A percentile compares a stretch with the other conserved stretches of the same genome.
These are phyloP conservation scores for Turnera subulata DNA, from an alignment of 345 rosid species.

Conservation along the genomic window DNA sequence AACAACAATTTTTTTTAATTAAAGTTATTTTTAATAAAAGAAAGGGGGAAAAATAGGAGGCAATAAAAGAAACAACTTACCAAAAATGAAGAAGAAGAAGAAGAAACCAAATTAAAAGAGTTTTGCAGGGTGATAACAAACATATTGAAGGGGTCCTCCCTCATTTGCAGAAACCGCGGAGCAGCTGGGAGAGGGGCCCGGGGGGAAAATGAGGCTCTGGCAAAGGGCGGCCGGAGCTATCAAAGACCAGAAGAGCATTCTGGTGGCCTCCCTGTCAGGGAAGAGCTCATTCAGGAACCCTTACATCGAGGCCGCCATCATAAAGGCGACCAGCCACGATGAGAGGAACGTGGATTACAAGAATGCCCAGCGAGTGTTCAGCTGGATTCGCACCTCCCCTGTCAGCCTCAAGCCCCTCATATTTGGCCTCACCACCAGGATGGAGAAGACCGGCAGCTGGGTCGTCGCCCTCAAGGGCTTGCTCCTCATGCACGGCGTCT, in stretches of 20 bases:
- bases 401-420: slow-evolving; percentile 50
- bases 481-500: slow-evolving; percentile 72
- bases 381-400: slow-evolving; percentile 67
- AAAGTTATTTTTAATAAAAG: no score
- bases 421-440: slow-evolving; percentile 42
- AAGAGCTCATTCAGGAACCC: slow-evolving; percentile 36
- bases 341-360: slow-evolving; percentile 51
- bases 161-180: no score
- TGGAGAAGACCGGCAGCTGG: slow-evolving; percentile 66
- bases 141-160: no score
- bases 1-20: no score
- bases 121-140: no score
- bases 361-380: slow-evolving; percentile 54
- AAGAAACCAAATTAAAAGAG: no score
- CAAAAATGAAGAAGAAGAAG: no score
- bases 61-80: no score
- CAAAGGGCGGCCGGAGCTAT: slow-evolving; percentile 60
- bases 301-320: slow-evolving; percentile 59
- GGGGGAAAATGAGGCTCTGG: slow-evolving; percentile 56
- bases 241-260: slow-evolving; percentile 70
- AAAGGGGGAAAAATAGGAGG: no score
- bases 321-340: slow-evolving; percentile 81
- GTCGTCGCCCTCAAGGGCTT: slow-evolving; percentile 71
- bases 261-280: slow-evolving; percentile 33
- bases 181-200: no score